These are phyloP conservation scores for Ophiognomonia clavigignenti-juglandacearum DNA, from an alignment of 2,329 filamentous ascomycete species.

Conservation along the genomic window DNA sequence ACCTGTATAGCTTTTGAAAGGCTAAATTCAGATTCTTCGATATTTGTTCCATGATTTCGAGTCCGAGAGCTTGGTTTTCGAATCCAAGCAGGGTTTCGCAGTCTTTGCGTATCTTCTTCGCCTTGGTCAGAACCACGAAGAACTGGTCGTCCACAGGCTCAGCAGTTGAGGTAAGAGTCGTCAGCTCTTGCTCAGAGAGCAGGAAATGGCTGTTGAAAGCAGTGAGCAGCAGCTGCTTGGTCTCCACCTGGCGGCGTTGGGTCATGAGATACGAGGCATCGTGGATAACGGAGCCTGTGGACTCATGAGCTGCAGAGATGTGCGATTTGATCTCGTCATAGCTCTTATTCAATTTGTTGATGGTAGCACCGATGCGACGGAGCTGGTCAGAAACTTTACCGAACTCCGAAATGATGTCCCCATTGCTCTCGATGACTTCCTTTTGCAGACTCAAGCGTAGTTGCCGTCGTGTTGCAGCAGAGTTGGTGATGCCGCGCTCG, in stretches of 20 bases:
- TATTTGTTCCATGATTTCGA: slow-evolving; percentile 88
- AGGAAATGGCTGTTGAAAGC: slow-evolving; percentile 81
- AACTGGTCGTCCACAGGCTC: slow-evolving; percentile 84
- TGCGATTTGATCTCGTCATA: slow-evolving; percentile 78
- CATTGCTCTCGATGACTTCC: slow-evolving; percentile 91
- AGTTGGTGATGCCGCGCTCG: slow-evolving; percentile 65
- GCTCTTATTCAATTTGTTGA: slow-evolving; percentile 72
- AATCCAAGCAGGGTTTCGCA: slow-evolving; percentile 85
- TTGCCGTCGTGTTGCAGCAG: slow-evolving; percentile 70
- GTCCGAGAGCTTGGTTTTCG: slow-evolving; percentile 80
- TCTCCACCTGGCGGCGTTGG: slow-evolving; percentile 69
- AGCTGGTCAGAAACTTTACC: slow-evolving; percentile 91
- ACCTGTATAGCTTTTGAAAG: slow-evolving; percentile 93
- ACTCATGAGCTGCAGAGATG: slow-evolving; percentile 67
- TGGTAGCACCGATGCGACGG: slow-evolving; percentile 72
- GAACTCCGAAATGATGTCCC: slow-evolving; percentile 82
- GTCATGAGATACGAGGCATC: slow-evolving; percentile 71
- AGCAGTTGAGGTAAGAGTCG: slow-evolving; percentile 68
- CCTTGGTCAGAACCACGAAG: slow-evolving; percentile 70
- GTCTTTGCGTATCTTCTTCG: slow-evolving; percentile 83
- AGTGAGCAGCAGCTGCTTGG: slow-evolving; percentile 71
- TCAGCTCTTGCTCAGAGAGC: slow-evolving; percentile 73
- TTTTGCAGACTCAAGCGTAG: slow-evolving; percentile 80
- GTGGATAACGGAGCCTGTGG: slow-evolving; percentile 68
- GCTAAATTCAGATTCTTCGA: slow-evolving; percentile 82